Base-by-base conservation (phyloP, 2,329 filamentous ascomycete genomes). In the Penicillium sp. region DNA sequence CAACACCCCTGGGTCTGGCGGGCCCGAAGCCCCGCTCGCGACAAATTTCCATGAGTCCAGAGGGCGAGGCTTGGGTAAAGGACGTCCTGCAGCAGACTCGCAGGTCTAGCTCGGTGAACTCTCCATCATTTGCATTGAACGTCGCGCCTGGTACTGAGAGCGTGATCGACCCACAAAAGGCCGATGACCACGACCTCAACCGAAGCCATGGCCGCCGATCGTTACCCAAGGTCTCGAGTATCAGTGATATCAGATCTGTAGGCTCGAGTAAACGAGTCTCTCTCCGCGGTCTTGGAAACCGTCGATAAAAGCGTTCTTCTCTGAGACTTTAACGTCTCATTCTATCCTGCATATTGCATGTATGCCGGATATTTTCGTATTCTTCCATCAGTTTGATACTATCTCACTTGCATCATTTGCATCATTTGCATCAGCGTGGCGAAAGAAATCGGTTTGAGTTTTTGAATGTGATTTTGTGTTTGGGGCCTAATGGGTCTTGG, bases 1-100 rank as follows among this genome's bases (percentile, higher is more conserved):
- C 77, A 28, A 76, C 78, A 0, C 80, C 80, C 6, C 73, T 82
- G 6, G 80, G 80, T 28, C 76, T 80, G 28, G 79, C 80, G 13
- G 80, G 80, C 0, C 80, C 79, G 2, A 80, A 74, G 51, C 77
- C 75, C 25, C 74, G 72, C 38, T 75, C 71, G 22, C 73, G 78
- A 59, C 73, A 73, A 30, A 70, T 76, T 30, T 77, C 77, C 6
- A 80, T 80, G 67, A 79, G 72, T 25, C 76, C 78, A 3, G 77
- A 80, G 52, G 79, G 79, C 61, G 79, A 81, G 64, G 78, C 79
- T 1, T 82, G 80, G 80, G 79, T 81, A 10, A 77, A 80, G 66
- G 77, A 78, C 56, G 76, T 81, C 22, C 72, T 81, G 28, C 77
- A 78, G 38, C 78, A 80, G 67, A 79, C 79, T 6, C 71, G 79